Evolutionary conservation across 768 basidiomycete species (phyloP).

Genomic region (Lactifluus subvellereus): DNA sequence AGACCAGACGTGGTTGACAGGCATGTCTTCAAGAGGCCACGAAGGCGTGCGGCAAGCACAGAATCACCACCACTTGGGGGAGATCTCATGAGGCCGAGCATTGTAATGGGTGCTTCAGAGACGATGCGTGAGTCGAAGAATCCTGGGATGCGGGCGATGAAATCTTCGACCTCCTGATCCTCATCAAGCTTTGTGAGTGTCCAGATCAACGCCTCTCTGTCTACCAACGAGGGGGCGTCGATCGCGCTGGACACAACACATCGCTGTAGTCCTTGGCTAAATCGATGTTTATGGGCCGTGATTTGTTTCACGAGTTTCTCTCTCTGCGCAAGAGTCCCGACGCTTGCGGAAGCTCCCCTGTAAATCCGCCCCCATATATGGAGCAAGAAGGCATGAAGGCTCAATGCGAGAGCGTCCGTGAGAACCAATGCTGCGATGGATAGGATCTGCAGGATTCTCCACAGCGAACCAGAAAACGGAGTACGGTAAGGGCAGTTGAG

Average conservation of each 20-base stretch:
- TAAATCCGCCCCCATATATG: neutral
- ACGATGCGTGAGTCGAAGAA: constrained; percentile 8
- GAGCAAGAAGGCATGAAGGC: neutral
- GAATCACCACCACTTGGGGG: neutral
- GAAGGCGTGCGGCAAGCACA: constrained; percentile 4
- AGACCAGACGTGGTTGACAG: neutral
- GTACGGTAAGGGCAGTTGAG: constrained; percentile 8
- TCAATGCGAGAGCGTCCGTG: neutral
- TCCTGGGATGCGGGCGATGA: neutral
- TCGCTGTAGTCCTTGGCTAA: neutral
- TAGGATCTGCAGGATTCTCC: neutral
- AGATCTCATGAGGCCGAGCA: neutral
- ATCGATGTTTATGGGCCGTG: neutral
- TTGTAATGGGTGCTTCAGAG: neutral
- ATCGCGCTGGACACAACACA: neutral
- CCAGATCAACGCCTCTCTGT: constrained; percentile 3
- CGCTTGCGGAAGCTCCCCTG: neutral
- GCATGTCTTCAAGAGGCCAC: constrained; percentile 3
- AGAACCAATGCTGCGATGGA: neutral
- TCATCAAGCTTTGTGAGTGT: constrained; percentile 2
- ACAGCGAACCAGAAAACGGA: neutral
- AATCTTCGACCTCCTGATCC: constrained; percentile 3
- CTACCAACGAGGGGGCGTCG: neutral
- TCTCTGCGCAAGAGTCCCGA: neutral
- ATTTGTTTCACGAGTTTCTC: neutral